Evolutionary conservation across 768 basidiomycete species (phyloP).

Genomic region (Termitomyces sp.): DNA sequence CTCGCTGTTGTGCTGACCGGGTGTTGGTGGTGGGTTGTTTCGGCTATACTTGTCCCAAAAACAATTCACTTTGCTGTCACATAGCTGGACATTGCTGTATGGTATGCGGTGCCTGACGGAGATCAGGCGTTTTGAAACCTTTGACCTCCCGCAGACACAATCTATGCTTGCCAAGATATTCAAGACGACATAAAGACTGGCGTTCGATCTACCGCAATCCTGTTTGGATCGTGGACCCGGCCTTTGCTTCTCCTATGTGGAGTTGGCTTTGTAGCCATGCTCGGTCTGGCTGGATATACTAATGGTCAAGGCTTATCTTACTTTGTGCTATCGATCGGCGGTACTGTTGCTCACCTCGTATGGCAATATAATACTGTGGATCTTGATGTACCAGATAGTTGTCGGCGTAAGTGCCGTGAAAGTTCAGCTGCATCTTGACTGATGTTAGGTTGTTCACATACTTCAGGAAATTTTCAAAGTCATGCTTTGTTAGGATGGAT

Average conservation of each 20-base stretch:
- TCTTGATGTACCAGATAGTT: constrained; percentile 38
- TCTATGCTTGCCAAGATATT: constrained; percentile 76
- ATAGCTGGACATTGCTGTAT: constrained; percentile 48
- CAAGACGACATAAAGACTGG: constrained; percentile 67
- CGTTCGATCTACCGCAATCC: constrained; percentile 73
- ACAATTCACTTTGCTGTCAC: neutral
- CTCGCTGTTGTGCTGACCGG: constrained; percentile 30
- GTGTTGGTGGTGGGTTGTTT: constrained; percentile 39
- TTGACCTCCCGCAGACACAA: constrained; percentile 12
- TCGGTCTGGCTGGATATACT: constrained; percentile 47
- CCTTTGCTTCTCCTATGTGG: constrained; percentile 52
- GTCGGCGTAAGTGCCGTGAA: constrained; percentile 32
- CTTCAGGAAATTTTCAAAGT: constrained; percentile 39
- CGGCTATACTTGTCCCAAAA: neutral
- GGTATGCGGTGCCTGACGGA: constrained; percentile 20
- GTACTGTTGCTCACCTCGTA: constrained; percentile 34
- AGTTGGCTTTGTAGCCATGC: constrained; percentile 42
- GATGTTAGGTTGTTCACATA: neutral
- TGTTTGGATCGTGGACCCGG: constrained; percentile 58
- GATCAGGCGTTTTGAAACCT: neutral
- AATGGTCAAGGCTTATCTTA: constrained; percentile 48
- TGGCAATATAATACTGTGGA: constrained; percentile 46
- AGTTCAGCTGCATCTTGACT: neutral
- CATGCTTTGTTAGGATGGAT: constrained; percentile 44
- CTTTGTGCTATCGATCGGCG: constrained; percentile 41